phyloP scores from a whole-genome alignment of 1,284 basidiomycete species.

The Phylloboletellus chloephorus region DNA sequence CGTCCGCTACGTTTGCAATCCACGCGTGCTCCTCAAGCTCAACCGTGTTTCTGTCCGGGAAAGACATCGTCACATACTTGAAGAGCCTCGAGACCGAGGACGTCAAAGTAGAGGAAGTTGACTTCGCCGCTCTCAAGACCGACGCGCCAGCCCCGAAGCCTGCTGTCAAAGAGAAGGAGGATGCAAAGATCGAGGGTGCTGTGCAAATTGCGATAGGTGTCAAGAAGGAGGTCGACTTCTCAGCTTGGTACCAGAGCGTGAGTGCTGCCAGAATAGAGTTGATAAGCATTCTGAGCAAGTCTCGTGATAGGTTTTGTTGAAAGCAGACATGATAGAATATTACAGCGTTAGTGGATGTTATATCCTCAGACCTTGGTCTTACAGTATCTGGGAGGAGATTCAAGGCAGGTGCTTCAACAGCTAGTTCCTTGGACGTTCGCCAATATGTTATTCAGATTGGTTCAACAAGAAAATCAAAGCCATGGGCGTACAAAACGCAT shows the following conservation, averaged over 20 bases:
- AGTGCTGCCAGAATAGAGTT: conserved; percentile 23
- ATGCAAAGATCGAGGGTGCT: conserved; percentile 79
- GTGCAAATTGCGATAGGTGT: conserved; percentile 90
- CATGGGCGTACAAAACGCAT: conserved; percentile 94
- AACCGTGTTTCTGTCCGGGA: conserved; percentile 73
- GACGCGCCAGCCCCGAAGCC: conserved; percentile 41
- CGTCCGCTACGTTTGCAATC: conserved; percentile 63
- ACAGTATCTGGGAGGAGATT: conserved; percentile 95
- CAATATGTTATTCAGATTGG: conserved; percentile 57
- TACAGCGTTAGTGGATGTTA: conserved; percentile 99
- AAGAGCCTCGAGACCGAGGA: conserved; percentile 62
- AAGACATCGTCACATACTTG: conserved; percentile 71
- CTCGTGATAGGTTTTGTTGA: conserved; percentile 76
- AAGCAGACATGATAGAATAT: conserved; percentile 99
- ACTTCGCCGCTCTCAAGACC: conserved; percentile 63
- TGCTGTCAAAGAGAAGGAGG: conserved; percentile 59
- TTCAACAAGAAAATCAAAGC: conserved; percentile 92
- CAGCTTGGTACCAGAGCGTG: conserved; percentile 92
- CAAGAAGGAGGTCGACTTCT: conserved; percentile 93
- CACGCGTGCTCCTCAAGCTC: conserved; percentile 67
- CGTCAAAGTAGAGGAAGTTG: conserved; percentile 62
- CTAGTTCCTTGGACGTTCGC: conserved; percentile 2
- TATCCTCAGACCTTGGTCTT: conserved; percentile 97
- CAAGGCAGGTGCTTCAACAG: conserved; percentile 64
- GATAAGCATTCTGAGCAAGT: conserved; percentile 6